These are phyloP conservation scores for Fraxinus quadrangulata DNA, from an alignment of 257 asterid genomes.

Conservation along the genomic window DNA sequence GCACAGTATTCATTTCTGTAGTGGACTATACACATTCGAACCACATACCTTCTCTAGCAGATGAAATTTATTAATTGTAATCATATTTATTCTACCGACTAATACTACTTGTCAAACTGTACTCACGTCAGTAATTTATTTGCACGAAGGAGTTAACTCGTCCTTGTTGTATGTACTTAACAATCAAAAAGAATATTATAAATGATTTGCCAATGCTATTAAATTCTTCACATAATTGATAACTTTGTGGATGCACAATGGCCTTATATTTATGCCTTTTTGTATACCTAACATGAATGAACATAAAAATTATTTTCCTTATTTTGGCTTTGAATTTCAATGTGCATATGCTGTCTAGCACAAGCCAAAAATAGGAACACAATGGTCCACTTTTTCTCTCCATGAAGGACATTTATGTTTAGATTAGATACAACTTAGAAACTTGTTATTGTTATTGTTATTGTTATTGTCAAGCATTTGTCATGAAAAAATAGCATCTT, in stretches of 20 bases:
- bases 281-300: neutral
- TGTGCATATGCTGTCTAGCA: neutral
- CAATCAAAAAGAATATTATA: neutral
- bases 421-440: neutral
- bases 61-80: too few species aligned
- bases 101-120: too few species aligned
- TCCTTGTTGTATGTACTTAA: neutral
- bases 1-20: too few species aligned
- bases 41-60: too few species aligned
- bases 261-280: neutral
- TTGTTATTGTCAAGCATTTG: too few species aligned
- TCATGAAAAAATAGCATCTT: too few species aligned
- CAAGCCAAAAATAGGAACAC: neutral
- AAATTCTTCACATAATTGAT: neutral
- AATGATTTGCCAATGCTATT: neutral
- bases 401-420: neutral
- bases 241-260: conserved; percentile 4
- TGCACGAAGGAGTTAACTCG: neutral
- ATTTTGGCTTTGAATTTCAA: neutral
- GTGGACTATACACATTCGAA: too few species aligned
- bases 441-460: too few species aligned
- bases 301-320: neutral
- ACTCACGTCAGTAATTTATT: too few species aligned
- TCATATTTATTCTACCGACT: too few species aligned
- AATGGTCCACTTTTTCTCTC: neutral